Base-by-base conservation (phyloP, 108 stramenopile species). In the Asterionellopsis glacialis region DNA sequence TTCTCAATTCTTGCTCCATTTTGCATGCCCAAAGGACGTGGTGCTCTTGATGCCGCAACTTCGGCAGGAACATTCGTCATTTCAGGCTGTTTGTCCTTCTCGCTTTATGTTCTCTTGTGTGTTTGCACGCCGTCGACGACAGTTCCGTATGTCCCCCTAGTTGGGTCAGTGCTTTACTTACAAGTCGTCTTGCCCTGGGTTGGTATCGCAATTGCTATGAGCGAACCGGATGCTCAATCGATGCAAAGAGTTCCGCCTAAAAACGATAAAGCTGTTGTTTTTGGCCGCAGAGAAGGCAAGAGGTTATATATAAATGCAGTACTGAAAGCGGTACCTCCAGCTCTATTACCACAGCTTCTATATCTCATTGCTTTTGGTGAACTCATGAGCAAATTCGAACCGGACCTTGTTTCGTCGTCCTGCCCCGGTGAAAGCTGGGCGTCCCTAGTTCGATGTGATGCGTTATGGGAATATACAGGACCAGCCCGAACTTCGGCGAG, bases 161-260 rank as follows among this genome's bases (percentile, higher is more conserved):
- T 83, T 22, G 84, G 84, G 12, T 76, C 86, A 6, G 82, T 87
- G 13, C 42, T 94, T 1, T 84, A 77, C 48, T 59, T 85, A 26
- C 76, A 80, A 48, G 49, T 91, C 4, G 50, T 94, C 19, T 56
- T 88, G 33, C 89, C 87, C 25, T 11, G 75, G 25, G 66, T 90
- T 55, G 90, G 85, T 10, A 47, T 91, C 15, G 71, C 88, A 10
- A 76, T 90, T 66, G 70, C 79, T 12, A 64, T 82, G 61, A 74
- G 72, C 16, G 77, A 84, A 41, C 70, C 73, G 15, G 79, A 79
- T 11, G 52, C 41, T n/a, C 54, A 75, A 23, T 81, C 60, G 39
- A 94, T 94, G 93, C 68, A 77, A 24, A 67, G 70, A 25, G 89
- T 90, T 0, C 93, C 93, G 3, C 76, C 80, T 21, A 94, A 94